These are phyloP conservation scores for Neurospora terricola DNA, from an alignment of 495 filamentous ascomycete species.

Conservation along the genomic window DNA sequence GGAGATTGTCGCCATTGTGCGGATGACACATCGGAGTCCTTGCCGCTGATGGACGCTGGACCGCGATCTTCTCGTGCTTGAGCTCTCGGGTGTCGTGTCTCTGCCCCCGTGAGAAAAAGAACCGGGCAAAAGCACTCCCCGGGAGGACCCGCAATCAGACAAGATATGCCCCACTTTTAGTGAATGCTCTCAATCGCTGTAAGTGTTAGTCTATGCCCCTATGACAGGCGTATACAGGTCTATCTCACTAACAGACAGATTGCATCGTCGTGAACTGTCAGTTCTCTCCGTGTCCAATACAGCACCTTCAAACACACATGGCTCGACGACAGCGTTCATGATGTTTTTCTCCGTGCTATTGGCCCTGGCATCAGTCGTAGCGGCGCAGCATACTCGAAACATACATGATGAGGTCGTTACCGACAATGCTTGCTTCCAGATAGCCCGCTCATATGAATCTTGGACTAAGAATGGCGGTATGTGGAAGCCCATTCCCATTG, in stretches of 20 bases:
- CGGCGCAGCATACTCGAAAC: not conserved
- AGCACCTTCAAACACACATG: not conserved
- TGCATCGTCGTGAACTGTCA: not conserved
- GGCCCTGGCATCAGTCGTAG: not conserved
- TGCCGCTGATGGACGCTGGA: not conserved
- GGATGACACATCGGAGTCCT: not conserved
- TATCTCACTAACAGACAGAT: not conserved
- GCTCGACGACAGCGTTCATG: not conserved
- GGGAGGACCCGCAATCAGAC: not conserved
- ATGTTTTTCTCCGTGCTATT: not conserved
- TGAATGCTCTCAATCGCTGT: not conserved
- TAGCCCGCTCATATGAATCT: not conserved
- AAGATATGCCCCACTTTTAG: not conserved
- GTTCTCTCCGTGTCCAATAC: not conserved
- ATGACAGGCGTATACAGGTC: accelerated
- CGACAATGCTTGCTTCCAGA: not conserved
- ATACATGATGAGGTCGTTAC: not conserved
- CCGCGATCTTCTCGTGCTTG: not conserved
- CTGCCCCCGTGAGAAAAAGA: not conserved
- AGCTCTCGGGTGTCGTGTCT: not conserved
- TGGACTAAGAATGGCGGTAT: not conserved
- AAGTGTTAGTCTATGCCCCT: not conserved
- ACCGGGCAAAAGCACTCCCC: not conserved
- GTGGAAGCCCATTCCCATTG: not conserved
- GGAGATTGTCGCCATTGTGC: not conserved